phyloP scores from a whole-genome alignment of 257 asterid species.

The Cynanchum wilfordii region DNA sequence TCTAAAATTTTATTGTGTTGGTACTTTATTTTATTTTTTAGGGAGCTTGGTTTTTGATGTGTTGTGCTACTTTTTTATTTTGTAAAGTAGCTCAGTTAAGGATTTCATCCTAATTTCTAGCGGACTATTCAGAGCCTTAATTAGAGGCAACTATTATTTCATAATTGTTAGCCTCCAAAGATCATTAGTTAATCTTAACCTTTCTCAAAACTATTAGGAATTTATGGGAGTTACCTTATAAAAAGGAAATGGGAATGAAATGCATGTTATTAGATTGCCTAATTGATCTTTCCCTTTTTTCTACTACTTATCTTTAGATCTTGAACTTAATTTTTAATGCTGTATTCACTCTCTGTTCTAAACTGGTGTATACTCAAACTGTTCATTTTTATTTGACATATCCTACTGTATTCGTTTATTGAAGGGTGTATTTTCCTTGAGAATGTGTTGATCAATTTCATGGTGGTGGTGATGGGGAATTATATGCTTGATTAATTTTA shows the following conservation, averaged over 20 bases:
- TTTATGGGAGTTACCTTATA: background rate
- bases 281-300: background rate
- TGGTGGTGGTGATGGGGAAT: no score
- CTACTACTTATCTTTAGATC: background rate
- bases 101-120: background rate
- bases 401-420: background rate
- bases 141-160: background rate
- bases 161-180: background rate
- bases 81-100: background rate
- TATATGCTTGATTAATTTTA: background rate
- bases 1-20: background rate
- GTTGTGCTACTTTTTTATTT: background rate
- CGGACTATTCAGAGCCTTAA: background rate
- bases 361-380: background rate
- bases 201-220: background rate
- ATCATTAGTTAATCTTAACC: background rate
- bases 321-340: background rate
- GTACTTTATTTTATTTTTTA: no score
- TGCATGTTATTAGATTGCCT: background rate
- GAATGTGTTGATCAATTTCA: background rate
- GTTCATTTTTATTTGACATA: background rate
- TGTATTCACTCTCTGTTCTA: background rate
- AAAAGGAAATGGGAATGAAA: background rate
- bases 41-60: background rate
- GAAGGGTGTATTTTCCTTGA: background rate